Conservation (phyloP, 306 rosid genomes). For the Vigna unguiculata region DNA sequence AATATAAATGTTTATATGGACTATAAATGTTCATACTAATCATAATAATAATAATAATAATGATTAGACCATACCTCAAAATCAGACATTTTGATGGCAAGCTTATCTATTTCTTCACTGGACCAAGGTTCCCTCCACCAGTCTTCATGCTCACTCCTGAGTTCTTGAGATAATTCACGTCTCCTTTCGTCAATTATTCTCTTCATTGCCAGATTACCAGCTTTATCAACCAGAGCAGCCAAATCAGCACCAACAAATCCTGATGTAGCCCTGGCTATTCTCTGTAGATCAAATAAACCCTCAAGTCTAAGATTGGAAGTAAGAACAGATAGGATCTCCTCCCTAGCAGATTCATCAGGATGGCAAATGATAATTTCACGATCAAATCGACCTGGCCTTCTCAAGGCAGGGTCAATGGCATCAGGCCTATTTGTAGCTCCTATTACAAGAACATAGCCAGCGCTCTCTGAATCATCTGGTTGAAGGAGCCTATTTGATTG, state of each 20-base stretch:
- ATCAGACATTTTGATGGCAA: slow-evolving; percentile 79
- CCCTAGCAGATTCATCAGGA: slow-evolving; percentile 49
- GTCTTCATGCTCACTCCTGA: slow-evolving; percentile 48
- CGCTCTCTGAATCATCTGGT: too few species aligned
- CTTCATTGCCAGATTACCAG: slow-evolving; percentile 84
- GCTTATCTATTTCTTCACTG: slow-evolving; percentile 74
- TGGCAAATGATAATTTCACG: slow-evolving; percentile 64
- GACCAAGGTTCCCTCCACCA: slow-evolving; percentile 79
- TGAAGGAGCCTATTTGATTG: slow-evolving; percentile 63
- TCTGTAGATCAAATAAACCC: slow-evolving; percentile 75
- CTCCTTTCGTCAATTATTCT: slow-evolving; percentile 70
- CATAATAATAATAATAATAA: too few species aligned
- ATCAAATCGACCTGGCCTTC: slow-evolving; percentile 94
- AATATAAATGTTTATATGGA: not conserved
- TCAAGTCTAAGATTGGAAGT: slow-evolving; percentile 64
- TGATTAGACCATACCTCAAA: slow-evolving; percentile 66
- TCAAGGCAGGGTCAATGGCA: slow-evolving; percentile 58
- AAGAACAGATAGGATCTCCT: slow-evolving; percentile 61
- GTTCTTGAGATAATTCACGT: slow-evolving; percentile 49
- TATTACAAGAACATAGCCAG: slow-evolving; percentile 84
- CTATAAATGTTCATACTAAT: not conserved
- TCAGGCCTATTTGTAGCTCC: slow-evolving; percentile 99
- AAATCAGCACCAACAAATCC: slow-evolving; percentile 98
- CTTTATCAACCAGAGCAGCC: slow-evolving; percentile 75
- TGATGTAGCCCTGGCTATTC: slow-evolving; percentile 83